Base-by-base conservation (phyloP, 2,329 filamentous ascomycete genomes). In the Neocatenulostroma microsporum region DNA sequence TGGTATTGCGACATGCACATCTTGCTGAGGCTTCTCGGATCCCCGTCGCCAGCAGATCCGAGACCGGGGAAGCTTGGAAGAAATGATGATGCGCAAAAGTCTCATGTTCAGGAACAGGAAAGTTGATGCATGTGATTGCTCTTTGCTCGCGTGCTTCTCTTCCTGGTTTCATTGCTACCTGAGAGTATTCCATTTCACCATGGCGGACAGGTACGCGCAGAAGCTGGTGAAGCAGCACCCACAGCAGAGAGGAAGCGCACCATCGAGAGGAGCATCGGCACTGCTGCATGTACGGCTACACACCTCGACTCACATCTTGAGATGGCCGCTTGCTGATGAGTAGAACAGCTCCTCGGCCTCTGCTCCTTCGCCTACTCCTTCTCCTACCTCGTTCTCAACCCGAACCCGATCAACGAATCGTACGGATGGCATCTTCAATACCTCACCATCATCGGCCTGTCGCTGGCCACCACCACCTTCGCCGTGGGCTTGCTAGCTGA, bases 391-490 rank as follows among this genome's bases (percentile, higher is more conserved):
- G 44, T 61, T n/a, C 45, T 45, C 21, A 50, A 58, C 37, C 57
- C 59, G n/a, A 63, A 62, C 35, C 56, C 51, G 14, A 54, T 61
- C 54, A 71, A 72, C 34, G 62, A 67, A 0, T 69, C 76, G 1
- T 83, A 80, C 49, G 82, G 82, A 39, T 79, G 80, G 62, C 73
- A 82, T 53, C 73, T 78, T 44, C 78, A 84, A 57, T 84, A 82
- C 52, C 69, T 87, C 21, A 87, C 82, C 46, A 85, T 85, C 53
- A 72, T 86, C 40, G 82, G 80, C 18, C 70, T 86, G 28, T 64
- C 69, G 1, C 62, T 82, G 17, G 71, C 80, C 1, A 68, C 74
- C 9, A 47, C 69, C 30, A 80, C 77, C 34, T 85, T 85, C 56
- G 48, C 60, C 33, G 60, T 73, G 18, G 83, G 74, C 3, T 62